Evolutionary conservation across 2,329 filamentous ascomycete genomes (phyloP).

Genomic region (Torrubiella hemipterigena): DNA sequence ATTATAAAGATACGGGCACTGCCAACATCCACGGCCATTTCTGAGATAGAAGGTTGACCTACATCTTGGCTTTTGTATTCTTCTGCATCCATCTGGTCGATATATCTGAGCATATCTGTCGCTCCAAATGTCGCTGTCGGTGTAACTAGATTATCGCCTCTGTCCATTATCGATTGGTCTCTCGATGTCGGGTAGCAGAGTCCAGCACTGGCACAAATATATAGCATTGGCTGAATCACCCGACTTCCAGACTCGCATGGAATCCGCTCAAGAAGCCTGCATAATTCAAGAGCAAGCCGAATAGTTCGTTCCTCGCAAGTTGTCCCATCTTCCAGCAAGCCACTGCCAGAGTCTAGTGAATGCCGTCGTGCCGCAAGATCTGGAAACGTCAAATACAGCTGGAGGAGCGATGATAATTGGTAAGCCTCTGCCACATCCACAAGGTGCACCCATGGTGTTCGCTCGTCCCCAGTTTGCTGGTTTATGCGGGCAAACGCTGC

Average conservation of each 20-base stretch:
- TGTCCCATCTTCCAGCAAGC: constrained; percentile 10
- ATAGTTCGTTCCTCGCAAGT: constrained; percentile 25
- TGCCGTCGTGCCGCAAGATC: constrained; percentile 18
- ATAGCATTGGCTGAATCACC: constrained; percentile 23
- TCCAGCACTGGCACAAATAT: constrained; percentile 23
- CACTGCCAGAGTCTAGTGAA: constrained; percentile 10
- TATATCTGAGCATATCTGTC: constrained; percentile 1
- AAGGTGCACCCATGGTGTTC: constrained; percentile 17
- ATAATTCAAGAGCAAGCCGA: constrained; percentile 18
- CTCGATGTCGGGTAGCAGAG: constrained; percentile 14
- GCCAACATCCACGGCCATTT: constrained; percentile 21
- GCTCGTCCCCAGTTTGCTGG: constrained; percentile 17
- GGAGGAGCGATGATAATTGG: constrained; percentile 21
- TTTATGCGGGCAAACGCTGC: constrained; percentile 8
- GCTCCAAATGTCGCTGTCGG: background rate
- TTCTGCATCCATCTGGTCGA: constrained; percentile 5
- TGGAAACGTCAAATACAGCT: constrained; percentile 26
- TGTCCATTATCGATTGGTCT: background rate
- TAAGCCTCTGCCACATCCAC: constrained; percentile 24
- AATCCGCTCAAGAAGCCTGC: constrained; percentile 20
- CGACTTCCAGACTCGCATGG: constrained; percentile 21
- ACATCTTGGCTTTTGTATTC: constrained; percentile 8
- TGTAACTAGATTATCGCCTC: background rate
- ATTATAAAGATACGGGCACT: constrained; percentile 26
- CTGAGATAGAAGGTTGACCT: constrained; percentile 8